Conservation (phyloP, 2,329 filamentous ascomycete genomes). For the Ilyonectria robusta region DNA sequence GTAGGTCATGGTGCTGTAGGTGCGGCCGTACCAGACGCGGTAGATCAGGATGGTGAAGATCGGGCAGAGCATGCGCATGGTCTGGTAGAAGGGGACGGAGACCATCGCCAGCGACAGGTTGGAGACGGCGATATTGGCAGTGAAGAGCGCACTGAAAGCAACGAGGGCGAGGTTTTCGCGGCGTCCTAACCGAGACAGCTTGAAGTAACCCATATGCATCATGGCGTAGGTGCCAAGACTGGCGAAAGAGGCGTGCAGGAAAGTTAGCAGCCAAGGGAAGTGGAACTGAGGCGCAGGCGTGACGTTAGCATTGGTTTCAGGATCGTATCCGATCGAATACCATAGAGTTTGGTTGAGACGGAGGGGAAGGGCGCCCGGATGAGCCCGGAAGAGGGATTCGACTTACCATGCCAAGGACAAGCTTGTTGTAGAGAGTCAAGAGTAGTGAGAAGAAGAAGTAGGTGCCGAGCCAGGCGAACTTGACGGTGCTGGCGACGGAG, state of each 20-base stretch:
- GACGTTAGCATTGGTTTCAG: constrained; percentile 39
- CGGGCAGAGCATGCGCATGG: constrained; percentile 73
- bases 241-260: constrained; percentile 70
- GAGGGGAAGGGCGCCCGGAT: not conserved
- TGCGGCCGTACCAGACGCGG: constrained; percentile 67
- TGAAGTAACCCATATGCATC: constrained; percentile 66
- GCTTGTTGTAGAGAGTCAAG: constrained; percentile 72
- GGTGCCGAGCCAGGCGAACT: constrained; percentile 64
- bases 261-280: constrained; percentile 74
- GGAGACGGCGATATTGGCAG: constrained; percentile 75
- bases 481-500: constrained; percentile 59
- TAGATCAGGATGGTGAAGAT: constrained; percentile 75
- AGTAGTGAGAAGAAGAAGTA: constrained; percentile 66
- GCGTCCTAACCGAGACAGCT: constrained; percentile 64
- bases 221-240: constrained; percentile 69
- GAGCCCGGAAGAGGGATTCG: not conserved
- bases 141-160: constrained; percentile 73
- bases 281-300: constrained; percentile 59
- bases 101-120: constrained; percentile 74
- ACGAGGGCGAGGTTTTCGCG: constrained; percentile 70
- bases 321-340: constrained; percentile 15
- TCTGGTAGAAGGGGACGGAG: constrained; percentile 77
- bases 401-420: constrained; percentile 66
- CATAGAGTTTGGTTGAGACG: not conserved
- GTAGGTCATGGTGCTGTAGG: constrained; percentile 70